These are phyloP conservation scores for Canavalia ensiformis DNA, from an alignment of 306 rosid species.

Conservation along the genomic window DNA sequence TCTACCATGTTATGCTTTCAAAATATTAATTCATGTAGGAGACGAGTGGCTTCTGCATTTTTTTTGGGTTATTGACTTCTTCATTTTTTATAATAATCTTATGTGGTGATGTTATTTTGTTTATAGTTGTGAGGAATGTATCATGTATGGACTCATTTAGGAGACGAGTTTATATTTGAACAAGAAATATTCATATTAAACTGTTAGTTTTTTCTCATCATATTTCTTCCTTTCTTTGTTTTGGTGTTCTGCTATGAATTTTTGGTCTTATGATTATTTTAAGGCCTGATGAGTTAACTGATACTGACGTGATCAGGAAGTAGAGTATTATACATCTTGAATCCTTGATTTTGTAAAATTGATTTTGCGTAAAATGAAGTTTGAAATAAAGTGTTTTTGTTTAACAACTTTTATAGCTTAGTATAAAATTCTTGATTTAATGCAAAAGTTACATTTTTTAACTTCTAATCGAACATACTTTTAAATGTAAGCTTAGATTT, in stretches of 20 bases:
- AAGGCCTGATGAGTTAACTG: constrained; percentile 3
- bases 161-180: background rate
- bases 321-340: background rate
- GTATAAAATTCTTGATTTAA: background rate
- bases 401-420: background rate
- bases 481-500: background rate
- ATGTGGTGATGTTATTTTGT: background rate
- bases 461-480: too few relatives aligned
- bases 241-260: background rate
- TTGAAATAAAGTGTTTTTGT: background rate
- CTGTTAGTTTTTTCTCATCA: background rate
- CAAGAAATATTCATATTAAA: background rate
- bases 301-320: background rate
- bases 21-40: background rate
- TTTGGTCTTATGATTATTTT: background rate
- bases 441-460: background rate
- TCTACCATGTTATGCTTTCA: constrained; percentile 14
- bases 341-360: background rate
- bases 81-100: background rate
- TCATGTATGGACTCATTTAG: background rate
- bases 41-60: background rate
- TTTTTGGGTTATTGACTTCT: background rate
- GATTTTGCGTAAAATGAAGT: background rate
- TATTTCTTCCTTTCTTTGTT: background rate
- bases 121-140: background rate